Conservation (phyloP, 129 eudicot genomes). For the Escallonia rubra region DNA sequence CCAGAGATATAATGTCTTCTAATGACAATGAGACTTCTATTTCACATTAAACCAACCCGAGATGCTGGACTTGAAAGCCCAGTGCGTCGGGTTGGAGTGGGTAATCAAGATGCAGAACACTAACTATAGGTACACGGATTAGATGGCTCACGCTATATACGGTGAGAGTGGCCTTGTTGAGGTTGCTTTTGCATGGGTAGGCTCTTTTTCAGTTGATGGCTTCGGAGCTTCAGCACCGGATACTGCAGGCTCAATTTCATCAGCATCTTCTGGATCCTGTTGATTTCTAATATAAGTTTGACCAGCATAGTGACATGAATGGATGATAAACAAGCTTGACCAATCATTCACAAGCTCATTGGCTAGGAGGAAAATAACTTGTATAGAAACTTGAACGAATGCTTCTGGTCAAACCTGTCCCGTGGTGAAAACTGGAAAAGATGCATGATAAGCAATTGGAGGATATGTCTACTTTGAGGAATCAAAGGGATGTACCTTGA, state of each 20-base stretch:
- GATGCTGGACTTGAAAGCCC: no score
- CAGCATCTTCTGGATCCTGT: slow-evolving; percentile 48
- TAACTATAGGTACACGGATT: not conserved
- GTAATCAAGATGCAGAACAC: no score
- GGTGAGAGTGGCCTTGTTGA: slow-evolving; percentile 61
- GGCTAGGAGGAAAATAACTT: not conserved
- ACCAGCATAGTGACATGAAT: not conserved
- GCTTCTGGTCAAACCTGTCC: no score
- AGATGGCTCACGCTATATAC: slow-evolving; percentile 49
- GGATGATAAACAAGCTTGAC: no score
- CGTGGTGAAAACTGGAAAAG: not conserved
- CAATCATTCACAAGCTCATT: not conserved
- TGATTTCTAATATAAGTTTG: slow-evolving; percentile 7
- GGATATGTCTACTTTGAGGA: not conserved
- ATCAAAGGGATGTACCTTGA: slow-evolving; percentile 41
- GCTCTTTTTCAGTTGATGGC: slow-evolving; percentile 32
- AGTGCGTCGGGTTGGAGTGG: no score
- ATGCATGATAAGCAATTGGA: not conserved
- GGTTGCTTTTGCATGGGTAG: slow-evolving; percentile 30
- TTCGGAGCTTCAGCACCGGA: slow-evolving; percentile 26
- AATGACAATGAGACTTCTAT: no score
- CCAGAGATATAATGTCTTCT: no score
- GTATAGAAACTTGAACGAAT: no score
- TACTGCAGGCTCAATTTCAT: slow-evolving; percentile 33
- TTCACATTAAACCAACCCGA: no score